Base-by-base conservation (phyloP, 495 filamentous ascomycete genomes). In the Penicillium fimorum region DNA sequence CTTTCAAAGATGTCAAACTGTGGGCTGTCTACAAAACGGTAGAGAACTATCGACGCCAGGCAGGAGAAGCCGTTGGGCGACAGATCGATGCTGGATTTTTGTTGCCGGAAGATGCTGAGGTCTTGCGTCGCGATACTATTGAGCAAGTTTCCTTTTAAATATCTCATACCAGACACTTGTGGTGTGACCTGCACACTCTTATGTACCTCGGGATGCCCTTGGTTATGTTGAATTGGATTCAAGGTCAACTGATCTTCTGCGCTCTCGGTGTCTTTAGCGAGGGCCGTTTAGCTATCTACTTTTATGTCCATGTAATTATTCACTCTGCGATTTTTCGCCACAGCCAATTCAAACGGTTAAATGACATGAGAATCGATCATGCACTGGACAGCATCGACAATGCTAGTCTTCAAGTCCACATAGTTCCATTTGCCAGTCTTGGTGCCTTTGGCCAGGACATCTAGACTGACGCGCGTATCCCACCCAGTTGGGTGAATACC, bases 51-150 rank as follows among this genome's bases (percentile, higher is more conserved):
- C 55, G 47, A 27, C 27, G 17, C 4, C 47, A 40, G 45, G 47
- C 55, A 8, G 47, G 37, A 20, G 40, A 25, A 8, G 57, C 57
- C 11, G 35, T 59, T 5, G 8, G 27, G 10, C 11, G 25, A 10
- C 57, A 59, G 17, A n/a, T 59, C 7, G 12, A 49, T 11, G 29
- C 20, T 0, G 52, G 57, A 5, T 56, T 59, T 18, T 38, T 59
- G 27, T n/a, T 59, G 33, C 33, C 44, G 8, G 57, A 27, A 24
- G 57, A 59, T 15, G 52, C 44, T 6, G 45, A 59, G 15, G 5
- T 44, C 20, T n/a, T 59, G 33, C 52, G 53, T 27, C 57, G 57
- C 10, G 57, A 59, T 27, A 56, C 57, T 1, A 20, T 56, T 38
- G 57, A 59, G 45, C 43, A 48, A 8, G 27, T 52, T 3, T 17